Conservation (phyloP, 768 basidiomycete species). For the Lactarius pseudohatsudake region DNA sequence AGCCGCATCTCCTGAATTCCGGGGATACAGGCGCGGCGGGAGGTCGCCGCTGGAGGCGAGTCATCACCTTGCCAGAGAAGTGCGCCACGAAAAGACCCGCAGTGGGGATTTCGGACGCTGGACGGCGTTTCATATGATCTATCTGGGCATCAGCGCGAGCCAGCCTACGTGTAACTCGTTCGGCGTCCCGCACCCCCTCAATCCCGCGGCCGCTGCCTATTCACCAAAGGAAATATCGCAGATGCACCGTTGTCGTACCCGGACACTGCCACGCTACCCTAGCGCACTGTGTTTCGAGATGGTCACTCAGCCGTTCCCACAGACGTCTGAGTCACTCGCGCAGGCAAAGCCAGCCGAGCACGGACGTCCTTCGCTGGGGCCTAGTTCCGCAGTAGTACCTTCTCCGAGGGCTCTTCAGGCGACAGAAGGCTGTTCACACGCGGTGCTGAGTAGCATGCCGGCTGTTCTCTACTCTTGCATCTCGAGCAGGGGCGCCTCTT, state of each 20-base stretch:
- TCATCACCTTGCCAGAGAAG: slow-evolving; percentile 31
- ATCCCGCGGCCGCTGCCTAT: slow-evolving; percentile 49
- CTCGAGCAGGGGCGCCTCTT: slow-evolving; percentile 62
- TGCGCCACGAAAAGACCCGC: slow-evolving; percentile 49
- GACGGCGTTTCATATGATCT: slow-evolving; percentile 63
- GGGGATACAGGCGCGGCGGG: slow-evolving; percentile 2
- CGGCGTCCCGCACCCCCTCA: slow-evolving; percentile 37
- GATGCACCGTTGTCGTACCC: slow-evolving; percentile 27
- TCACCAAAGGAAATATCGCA: slow-evolving; percentile 34
- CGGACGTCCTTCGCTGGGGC: slow-evolving; percentile 29
- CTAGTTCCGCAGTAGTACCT: slow-evolving; percentile 9
- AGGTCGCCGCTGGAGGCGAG: slow-evolving; percentile 35
- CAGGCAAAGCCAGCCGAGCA: slow-evolving; percentile 7
- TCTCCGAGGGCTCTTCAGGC: slow-evolving; percentile 44
- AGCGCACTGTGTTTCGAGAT: slow-evolving; percentile 57
- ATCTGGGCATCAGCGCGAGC: slow-evolving; percentile 55
- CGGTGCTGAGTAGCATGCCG: slow-evolving; percentile 34
- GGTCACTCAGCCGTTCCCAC: slow-evolving; percentile 43
- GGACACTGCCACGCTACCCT: slow-evolving; percentile 34
- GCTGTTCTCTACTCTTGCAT: slow-evolving; percentile 93
- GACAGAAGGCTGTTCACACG: slow-evolving; percentile 47
- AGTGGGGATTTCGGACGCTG: slow-evolving; percentile 55
- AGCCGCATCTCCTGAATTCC: not conserved
- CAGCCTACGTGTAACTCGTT: slow-evolving; percentile 58
- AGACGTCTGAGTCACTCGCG: slow-evolving; percentile 24